Evolutionary conservation across 257 asterid genomes (phyloP).

Genomic region (Solanum boliviense): DNA sequence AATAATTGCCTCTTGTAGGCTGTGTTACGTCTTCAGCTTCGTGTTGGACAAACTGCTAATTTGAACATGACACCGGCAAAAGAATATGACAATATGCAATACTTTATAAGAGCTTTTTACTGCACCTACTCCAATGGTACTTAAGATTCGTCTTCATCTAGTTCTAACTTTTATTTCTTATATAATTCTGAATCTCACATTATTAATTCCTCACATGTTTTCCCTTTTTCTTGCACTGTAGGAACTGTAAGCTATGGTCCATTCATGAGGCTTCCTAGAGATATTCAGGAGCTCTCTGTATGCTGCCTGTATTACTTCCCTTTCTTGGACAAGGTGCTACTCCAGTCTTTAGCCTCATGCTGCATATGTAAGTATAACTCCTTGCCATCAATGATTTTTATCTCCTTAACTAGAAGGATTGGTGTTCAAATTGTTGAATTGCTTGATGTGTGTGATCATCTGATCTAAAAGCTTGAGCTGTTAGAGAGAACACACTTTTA

Average conservation of each 20-base stretch:
- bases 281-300: conserved; percentile 72
- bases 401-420: neutral
- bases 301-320: conserved; percentile 76
- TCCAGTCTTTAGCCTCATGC: conserved; percentile 68
- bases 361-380: conserved; percentile 66
- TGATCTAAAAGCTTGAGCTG: neutral
- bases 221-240: conserved; percentile 8
- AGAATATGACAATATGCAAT: conserved; percentile 58
- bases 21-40: conserved; percentile 58
- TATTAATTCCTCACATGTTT: neutral
- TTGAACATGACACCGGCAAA: conserved; percentile 28
- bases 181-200: neutral
- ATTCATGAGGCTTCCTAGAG: conserved; percentile 59
- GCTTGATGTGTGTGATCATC: neutral
- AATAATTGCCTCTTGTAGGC: conserved; percentile 45
- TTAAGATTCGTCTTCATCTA: conserved; percentile 10
- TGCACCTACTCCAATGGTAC: conserved; percentile 34
- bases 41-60: conserved; percentile 47
- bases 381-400: neutral
- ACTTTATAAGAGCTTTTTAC: conserved; percentile 31
- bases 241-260: conserved; percentile 53
- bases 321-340: conserved; percentile 38
- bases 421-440: neutral
- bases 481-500: neutral
- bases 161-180: conserved; percentile 1